Evolutionary conservation across 2,329 filamentous ascomycete species (phyloP).

Genomic region (Pseudogymnoascus pannorum): DNA sequence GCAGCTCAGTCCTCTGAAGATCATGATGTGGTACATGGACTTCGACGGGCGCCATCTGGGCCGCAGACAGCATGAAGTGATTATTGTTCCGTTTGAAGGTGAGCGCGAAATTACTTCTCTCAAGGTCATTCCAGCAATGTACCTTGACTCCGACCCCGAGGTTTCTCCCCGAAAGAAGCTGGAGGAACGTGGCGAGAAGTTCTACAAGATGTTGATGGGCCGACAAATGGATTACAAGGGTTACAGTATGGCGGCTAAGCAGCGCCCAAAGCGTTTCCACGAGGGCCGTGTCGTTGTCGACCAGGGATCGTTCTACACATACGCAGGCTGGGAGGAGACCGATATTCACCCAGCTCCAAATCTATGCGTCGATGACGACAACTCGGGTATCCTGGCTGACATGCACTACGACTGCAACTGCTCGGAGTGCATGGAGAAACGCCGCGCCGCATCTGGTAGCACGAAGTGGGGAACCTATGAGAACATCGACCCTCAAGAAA

Average conservation of each 20-base stretch:
- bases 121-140: constrained; percentile 23
- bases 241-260: constrained; percentile 18
- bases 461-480: constrained; percentile 19
- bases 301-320: constrained; percentile 19
- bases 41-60: constrained; percentile 24
- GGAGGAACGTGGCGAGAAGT: constrained; percentile 20
- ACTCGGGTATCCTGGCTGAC: constrained; percentile 18
- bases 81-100: constrained; percentile 24
- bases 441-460: constrained; percentile 17
- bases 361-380: constrained; percentile 18
- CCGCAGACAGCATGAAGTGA: constrained; percentile 20
- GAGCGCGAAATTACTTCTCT: constrained; percentile 24
- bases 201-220: constrained; percentile 20
- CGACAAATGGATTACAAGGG: constrained; percentile 22
- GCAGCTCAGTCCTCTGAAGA: constrained; percentile 18
- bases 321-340: constrained; percentile 19
- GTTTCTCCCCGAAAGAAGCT: constrained; percentile 14
- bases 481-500: constrained; percentile 18
- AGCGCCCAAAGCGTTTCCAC: constrained; percentile 20
- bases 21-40: constrained; percentile 26
- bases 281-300: constrained; percentile 19
- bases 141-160: constrained; percentile 13
- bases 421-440: constrained; percentile 15
- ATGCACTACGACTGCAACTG: constrained; percentile 19
- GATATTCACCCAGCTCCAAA: constrained; percentile 16